A percentile compares a stretch with the other conserved stretches of the same genome.
phyloP scores from a whole-genome alignment of 495 filamentous ascomycete genomes.

The Penicillium lagena region DNA sequence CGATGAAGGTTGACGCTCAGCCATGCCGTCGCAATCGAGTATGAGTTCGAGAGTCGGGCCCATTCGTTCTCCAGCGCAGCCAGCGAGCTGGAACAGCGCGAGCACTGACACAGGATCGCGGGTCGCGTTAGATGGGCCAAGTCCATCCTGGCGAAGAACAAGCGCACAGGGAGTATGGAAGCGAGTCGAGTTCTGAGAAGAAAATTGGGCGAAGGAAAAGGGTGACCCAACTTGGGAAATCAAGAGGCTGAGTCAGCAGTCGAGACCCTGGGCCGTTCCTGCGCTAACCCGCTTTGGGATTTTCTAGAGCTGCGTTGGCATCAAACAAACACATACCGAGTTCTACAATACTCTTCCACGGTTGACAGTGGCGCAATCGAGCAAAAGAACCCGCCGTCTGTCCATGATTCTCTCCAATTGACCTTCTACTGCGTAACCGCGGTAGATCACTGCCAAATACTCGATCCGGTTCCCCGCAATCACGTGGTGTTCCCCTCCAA shows the following conservation, averaged over 20 bases:
- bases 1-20: conserved; percentile 39
- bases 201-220: conserved; percentile 1
- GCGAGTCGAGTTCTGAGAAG: background rate
- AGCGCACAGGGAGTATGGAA: background rate
- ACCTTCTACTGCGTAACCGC: no score
- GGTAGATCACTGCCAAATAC: no score
- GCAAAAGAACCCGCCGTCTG: no score
- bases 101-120: conserved; percentile 36
- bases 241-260: conserved; percentile 15
- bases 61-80: conserved; percentile 44
- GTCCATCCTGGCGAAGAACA: conserved; percentile 23
- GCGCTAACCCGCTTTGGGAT: conserved; percentile 6
- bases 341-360: no score
- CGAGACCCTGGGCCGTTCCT: conserved; percentile 1
- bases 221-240: background rate
- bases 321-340: background rate
- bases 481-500: background rate
- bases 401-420: no score
- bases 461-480: background rate
- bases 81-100: conserved; percentile 40
- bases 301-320: background rate
- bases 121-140: conserved; percentile 33
- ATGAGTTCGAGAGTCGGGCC: conserved; percentile 37
- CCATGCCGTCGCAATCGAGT: conserved; percentile 37
- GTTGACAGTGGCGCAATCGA: conserved; percentile 7